Evolutionary conservation across 139 green algal species (phyloP).

Genomic region (Haematococcus lacustris): DNA sequence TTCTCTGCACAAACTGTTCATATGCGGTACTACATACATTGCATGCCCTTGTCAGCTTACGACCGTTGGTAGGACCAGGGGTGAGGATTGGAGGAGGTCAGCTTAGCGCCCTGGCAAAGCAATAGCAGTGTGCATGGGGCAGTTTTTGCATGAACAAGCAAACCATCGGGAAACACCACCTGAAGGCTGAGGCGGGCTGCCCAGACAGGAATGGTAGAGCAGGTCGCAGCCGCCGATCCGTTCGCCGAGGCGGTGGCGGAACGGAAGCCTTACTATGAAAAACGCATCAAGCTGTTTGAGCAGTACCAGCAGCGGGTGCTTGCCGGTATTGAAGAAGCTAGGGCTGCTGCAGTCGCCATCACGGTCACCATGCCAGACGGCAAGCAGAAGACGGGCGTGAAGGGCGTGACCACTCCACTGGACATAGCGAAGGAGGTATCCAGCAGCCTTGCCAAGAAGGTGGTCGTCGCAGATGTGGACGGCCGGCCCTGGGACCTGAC

Average conservation of each 20-base stretch:
- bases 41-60: too few relatives aligned
- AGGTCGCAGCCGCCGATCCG: too few relatives aligned
- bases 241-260: slow-evolving; percentile 39
- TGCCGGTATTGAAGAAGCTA: slow-evolving; percentile 41
- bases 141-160: too few relatives aligned
- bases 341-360: slow-evolving; percentile 50
- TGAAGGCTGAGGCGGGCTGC: too few relatives aligned
- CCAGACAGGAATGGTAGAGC: too few relatives aligned
- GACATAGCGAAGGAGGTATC: slow-evolving; percentile 86
- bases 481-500: slow-evolving; percentile 81
- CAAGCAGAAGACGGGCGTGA: slow-evolving; percentile 53
- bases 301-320: slow-evolving; percentile 57
- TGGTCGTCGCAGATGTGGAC: slow-evolving; percentile 80
- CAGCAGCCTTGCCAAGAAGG: slow-evolving; percentile 84
- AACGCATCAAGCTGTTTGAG: slow-evolving; percentile 86
- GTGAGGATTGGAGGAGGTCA: too few relatives aligned
- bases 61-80: too few relatives aligned
- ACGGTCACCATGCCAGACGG: slow-evolving; percentile 86
- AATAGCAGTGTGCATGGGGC: too few relatives aligned
- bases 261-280: slow-evolving; percentile 69
- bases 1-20: too few relatives aligned
- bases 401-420: slow-evolving; percentile 81
- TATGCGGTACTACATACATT: too few relatives aligned
- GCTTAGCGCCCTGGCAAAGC: too few relatives aligned
- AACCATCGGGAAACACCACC: too few relatives aligned